These are phyloP conservation scores for Pyricularia pennisetigena DNA, from an alignment of 2,329 filamentous ascomycete genomes.

Conservation along the genomic window DNA sequence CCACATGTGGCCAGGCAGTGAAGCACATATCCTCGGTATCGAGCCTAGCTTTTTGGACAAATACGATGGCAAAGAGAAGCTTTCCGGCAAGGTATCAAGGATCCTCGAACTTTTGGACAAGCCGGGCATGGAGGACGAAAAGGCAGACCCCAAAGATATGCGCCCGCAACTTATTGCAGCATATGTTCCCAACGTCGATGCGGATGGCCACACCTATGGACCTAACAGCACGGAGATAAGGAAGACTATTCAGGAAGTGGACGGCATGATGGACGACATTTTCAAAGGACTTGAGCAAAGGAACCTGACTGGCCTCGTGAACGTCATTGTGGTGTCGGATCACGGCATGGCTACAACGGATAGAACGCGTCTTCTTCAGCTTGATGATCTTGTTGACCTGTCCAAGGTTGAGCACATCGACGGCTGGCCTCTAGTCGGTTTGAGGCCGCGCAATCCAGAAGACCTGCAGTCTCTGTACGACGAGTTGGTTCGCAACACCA, in stretches of 20 bases:
- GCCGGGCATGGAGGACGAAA: slow-evolving; percentile 57
- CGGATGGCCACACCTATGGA: slow-evolving; percentile 77
- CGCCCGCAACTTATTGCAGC: slow-evolving; percentile 87
- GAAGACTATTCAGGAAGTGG: slow-evolving; percentile 66
- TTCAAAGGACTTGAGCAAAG: slow-evolving; percentile 68
- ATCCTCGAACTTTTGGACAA: slow-evolving; percentile 78
- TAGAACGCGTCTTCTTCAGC: slow-evolving; percentile 66
- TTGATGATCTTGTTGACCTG: slow-evolving; percentile 81
- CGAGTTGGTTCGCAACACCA: slow-evolving; percentile 43
- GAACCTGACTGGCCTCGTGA: slow-evolving; percentile 83
- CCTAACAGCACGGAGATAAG: slow-evolving; percentile 92
- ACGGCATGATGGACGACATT: slow-evolving; percentile 69
- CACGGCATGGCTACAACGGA: slow-evolving; percentile 98
- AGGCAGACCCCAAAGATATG: slow-evolving; percentile 37
- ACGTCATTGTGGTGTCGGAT: slow-evolving; percentile 92
- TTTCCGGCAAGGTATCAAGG: slow-evolving; percentile 67
- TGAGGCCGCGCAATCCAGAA: slow-evolving; percentile 63
- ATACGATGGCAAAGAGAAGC: slow-evolving; percentile 67
- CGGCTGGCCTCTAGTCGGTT: slow-evolving; percentile 87
- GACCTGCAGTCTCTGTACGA: slow-evolving; percentile 62
- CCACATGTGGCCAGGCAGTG: slow-evolving; percentile 98
- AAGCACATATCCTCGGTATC: slow-evolving; percentile 68
- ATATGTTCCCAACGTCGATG: slow-evolving; percentile 89
- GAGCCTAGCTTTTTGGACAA: slow-evolving; percentile 76
- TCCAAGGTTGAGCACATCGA: slow-evolving; percentile 73